phyloP scores from a whole-genome alignment of 768 basidiomycete species.

The Udeniomyces megalosporus region DNA sequence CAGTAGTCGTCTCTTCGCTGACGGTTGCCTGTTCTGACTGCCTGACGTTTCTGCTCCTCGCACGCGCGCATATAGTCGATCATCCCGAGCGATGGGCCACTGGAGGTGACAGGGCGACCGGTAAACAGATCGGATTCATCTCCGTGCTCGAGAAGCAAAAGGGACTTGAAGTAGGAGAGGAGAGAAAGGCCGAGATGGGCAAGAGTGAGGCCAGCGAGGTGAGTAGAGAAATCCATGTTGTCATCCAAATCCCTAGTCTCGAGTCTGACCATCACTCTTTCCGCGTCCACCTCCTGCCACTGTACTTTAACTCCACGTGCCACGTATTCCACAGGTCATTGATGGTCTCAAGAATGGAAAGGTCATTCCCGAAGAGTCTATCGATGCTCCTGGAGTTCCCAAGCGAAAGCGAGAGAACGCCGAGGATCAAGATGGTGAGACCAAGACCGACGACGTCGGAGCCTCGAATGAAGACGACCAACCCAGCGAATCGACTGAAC shows the following conservation, averaged over 20 bases:
- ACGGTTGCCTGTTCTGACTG: too few species aligned
- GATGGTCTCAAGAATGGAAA: conserved; percentile 25
- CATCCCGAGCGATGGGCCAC: conserved; percentile 25
- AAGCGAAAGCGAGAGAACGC: conserved; percentile 5
- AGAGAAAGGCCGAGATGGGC: conserved; percentile 19
- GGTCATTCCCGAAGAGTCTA: background rate
- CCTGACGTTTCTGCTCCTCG: too few species aligned
- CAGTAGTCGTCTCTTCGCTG: too few species aligned
- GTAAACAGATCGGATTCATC: conserved; percentile 25
- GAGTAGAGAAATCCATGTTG: conserved; percentile 1
- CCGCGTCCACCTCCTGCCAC: too few species aligned
- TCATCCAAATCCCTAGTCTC: background rate
- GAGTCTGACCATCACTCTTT: too few species aligned
- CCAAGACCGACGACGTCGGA: background rate
- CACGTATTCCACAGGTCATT: conserved; percentile 17
- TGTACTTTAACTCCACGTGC: too few species aligned
- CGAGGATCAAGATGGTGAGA: background rate
- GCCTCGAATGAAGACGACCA: too few species aligned
- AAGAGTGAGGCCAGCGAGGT: conserved; percentile 28
- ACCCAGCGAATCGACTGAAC: too few species aligned
- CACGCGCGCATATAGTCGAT: too few species aligned
- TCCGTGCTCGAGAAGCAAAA: conserved; percentile 22
- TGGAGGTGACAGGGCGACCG: conserved; percentile 21
- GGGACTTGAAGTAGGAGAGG: conserved; percentile 9
- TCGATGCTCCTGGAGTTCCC: background rate